Evolutionary conservation across 106 monocot species (phyloP).

Genomic region (Cymbidium sinense): DNA sequence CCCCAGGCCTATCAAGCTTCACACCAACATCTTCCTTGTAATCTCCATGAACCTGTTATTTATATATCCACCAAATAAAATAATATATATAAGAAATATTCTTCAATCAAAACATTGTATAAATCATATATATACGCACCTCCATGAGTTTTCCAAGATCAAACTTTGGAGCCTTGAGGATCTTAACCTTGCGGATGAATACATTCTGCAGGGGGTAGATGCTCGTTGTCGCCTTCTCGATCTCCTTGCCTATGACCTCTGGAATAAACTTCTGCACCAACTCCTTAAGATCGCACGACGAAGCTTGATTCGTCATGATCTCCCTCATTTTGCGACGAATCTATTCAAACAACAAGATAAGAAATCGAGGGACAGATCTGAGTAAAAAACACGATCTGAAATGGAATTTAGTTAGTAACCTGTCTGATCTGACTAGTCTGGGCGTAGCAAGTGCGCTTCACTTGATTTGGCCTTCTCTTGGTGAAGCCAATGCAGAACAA

Average conservation of each 20-base stretch:
- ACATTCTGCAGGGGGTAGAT: slow-evolving; percentile 82
- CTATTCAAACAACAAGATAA: slow-evolving; percentile 15
- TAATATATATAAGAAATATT: too few species aligned
- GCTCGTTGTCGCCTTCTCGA: slow-evolving; percentile 71
- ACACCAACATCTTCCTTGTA: slow-evolving; percentile 15
- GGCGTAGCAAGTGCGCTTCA: slow-evolving; percentile 88
- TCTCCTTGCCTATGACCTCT: slow-evolving; percentile 77
- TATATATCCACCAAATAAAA: not conserved
- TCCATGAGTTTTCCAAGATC: slow-evolving; percentile 90
- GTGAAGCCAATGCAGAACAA: slow-evolving; percentile 95
- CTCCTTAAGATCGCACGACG: slow-evolving; percentile 66
- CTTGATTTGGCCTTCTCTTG: slow-evolving; percentile 81
- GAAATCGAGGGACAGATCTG: too few species aligned
- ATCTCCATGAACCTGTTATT: slow-evolving; percentile 12
- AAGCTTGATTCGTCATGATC: slow-evolving; percentile 73
- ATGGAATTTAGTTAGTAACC: not conserved
- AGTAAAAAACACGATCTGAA: too few species aligned
- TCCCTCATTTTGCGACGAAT: slow-evolving; percentile 85
- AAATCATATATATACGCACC: slow-evolving; percentile 28
- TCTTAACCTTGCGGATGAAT: slow-evolving; percentile 82
- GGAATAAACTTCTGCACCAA: slow-evolving; percentile 76
- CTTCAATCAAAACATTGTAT: too few species aligned
- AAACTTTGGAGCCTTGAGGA: slow-evolving; percentile 82
- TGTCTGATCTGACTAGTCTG: slow-evolving; percentile 86
- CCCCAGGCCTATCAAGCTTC: slow-evolving; percentile 8